These are phyloP conservation scores for Populus pruinosa DNA, from an alignment of 345 rosid species.

Conservation along the genomic window DNA sequence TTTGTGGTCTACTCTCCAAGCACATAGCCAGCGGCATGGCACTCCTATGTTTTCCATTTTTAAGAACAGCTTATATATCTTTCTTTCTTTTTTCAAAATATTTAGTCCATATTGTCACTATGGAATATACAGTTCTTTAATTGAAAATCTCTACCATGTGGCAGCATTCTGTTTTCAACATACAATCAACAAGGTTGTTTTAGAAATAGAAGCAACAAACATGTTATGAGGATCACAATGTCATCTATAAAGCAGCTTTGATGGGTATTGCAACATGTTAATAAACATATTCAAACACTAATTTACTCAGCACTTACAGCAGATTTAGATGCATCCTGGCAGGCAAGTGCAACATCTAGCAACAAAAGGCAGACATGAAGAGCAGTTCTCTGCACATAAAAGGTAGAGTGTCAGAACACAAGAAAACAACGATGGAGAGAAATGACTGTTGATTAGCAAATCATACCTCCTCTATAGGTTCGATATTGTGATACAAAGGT, in stretches of 20 bases:
- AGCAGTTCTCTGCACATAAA: conserved; percentile 62
- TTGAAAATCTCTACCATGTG: background rate
- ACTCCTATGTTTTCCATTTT: background rate
- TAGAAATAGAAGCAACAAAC: background rate
- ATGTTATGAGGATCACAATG: background rate
- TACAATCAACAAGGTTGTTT: background rate
- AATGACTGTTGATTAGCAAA: conserved; percentile 1
- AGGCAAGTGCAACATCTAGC: conserved; percentile 81
- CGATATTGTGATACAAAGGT: conserved; percentile 72
- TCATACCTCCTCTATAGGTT: conserved; percentile 83
- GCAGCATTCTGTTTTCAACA: background rate
- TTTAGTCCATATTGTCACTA: background rate
- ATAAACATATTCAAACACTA: background rate
- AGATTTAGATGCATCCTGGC: conserved; percentile 72
- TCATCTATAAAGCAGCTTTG: background rate
- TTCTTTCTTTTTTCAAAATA: background rate
- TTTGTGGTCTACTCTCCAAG: background rate
- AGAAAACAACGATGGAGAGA: background rate
- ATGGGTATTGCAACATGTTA: background rate
- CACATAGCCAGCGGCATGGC: background rate
- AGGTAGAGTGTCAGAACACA: conserved; percentile 23
- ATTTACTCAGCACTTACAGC: conserved; percentile 49
- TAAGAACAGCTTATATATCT: background rate
- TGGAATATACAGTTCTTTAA: background rate
- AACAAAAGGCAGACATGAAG: conserved; percentile 82